Evolutionary conservation across 2,329 filamentous ascomycete genomes (phyloP).

Genomic region (Dothideomycetidae sp.): DNA sequence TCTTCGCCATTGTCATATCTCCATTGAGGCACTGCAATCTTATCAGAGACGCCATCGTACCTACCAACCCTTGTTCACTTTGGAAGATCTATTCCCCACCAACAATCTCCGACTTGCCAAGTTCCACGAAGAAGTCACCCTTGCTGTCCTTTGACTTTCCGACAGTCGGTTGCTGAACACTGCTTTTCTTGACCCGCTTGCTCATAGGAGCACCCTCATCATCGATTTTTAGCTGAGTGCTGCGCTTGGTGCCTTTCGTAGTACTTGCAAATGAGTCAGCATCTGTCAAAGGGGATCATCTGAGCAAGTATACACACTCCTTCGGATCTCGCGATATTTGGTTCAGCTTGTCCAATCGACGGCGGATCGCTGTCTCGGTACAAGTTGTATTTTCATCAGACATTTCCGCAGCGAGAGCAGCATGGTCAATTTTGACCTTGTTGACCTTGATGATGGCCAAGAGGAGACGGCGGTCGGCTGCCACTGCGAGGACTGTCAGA

Average conservation of each 20-base stretch:
- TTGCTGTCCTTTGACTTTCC: background rate
- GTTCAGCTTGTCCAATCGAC: slow-evolving; percentile 7
- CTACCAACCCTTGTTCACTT: slow-evolving; percentile 5
- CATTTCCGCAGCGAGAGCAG: slow-evolving; percentile 6
- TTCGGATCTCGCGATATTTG: no score
- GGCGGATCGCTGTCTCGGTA: slow-evolving; percentile 5
- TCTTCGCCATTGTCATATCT: no score
- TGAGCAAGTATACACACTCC: no score
- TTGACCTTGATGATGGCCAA: slow-evolving; percentile 8
- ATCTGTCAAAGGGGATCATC: no score
- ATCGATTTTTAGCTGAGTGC: background rate
- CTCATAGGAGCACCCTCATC: background rate
- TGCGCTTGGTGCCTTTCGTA: slow-evolving; percentile 4
- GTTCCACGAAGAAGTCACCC: background rate
- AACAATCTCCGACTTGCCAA: background rate
- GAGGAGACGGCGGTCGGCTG: slow-evolving; percentile 10
- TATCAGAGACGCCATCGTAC: background rate
- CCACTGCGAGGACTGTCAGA: slow-evolving; percentile 1
- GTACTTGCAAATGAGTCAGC: no score
- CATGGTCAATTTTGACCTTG: slow-evolving; percentile 7
- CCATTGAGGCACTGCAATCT: no score
- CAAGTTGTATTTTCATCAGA: slow-evolving; percentile 2
- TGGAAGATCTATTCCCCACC: background rate
- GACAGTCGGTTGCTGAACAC: background rate
- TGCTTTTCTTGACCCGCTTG: slow-evolving; percentile 2